A percentile compares a stretch with the other conserved stretches of the same genome.
Evolutionary conservation across 1,284 basidiomycete species (phyloP).

Genomic region (Ustilago tritici): DNA sequence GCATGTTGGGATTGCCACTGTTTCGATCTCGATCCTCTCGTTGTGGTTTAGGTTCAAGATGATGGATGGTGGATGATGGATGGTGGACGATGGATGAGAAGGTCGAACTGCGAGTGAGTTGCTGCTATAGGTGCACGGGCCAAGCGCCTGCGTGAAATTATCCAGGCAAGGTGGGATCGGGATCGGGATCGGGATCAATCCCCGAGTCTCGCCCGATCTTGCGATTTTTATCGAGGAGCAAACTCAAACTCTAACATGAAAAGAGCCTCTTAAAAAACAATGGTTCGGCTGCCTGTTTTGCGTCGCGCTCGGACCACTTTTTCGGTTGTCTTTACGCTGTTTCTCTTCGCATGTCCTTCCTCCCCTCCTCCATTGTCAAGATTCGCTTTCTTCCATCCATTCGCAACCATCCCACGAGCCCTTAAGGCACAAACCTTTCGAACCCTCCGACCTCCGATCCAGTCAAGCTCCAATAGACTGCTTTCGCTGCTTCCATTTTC

Average conservation of each 20-base stretch:
- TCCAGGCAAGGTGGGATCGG: not conserved
- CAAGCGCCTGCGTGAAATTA: not conserved
- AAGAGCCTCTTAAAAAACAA: not conserved
- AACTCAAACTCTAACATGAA: not conserved
- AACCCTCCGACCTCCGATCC: too few relatives aligned
- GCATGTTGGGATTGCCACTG: not conserved
- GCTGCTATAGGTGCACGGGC: not conserved
- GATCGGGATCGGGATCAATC: too few relatives aligned
- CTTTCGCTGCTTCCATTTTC: not conserved
- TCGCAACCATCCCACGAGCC: not conserved
- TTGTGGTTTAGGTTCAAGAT: too few relatives aligned
- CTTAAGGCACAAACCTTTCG: not conserved
- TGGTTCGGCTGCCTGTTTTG: slow-evolving; percentile 9
- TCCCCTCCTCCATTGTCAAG: not conserved
- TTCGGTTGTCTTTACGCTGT: not conserved
- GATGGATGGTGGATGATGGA: not conserved
- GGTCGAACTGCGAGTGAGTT: not conserved
- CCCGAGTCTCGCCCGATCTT: not conserved
- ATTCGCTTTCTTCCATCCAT: not conserved
- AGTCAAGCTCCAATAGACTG: too few relatives aligned
- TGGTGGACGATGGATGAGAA: not conserved
- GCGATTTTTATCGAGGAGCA: not conserved
- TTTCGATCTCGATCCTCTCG: too few relatives aligned
- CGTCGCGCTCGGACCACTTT: slow-evolving; percentile 40
- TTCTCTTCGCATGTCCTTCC: slow-evolving; percentile 1